Base-by-base conservation (phyloP, 768 basidiomycete genomes). In the Cytidiella melzeri region DNA sequence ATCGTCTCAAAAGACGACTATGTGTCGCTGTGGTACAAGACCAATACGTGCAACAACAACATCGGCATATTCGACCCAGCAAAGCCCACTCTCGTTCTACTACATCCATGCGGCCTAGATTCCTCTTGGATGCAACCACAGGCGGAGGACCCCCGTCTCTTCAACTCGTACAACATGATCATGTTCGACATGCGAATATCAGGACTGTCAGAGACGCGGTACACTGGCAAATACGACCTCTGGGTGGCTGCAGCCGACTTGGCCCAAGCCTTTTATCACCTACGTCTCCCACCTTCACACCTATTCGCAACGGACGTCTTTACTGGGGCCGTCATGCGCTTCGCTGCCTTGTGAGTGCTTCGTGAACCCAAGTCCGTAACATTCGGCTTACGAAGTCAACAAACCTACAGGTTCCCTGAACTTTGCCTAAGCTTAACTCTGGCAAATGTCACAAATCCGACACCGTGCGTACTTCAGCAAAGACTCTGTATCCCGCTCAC, bases 221-320 rank as follows among this genome's bases (percentile, higher is more conserved):
- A 74, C 3, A 79, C 67, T 43, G 76, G 74, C 6, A 67, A 70
- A 41, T 80, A 83, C 58, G 87, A 91, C 64, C 76, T 73, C 51
- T 91, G 85, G 79, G 85, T 88, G 5, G 79, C 86, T 37, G 84
- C 87, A 1, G 88, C 86, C 28, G 87, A 90, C 68, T 58, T 90
- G 30, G 87, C 84, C 3, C 71, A 76, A 13, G 80, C 77, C 45
- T 76, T 77, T 55, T 53, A 89, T 83, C 67, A 71, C 11, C 73
- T 91, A 10, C 72, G 72, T 51, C 68, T 90, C 12, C 80, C 87
- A 5, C 75, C 84, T 0, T 73, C 79, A 41, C 88, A 91, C 61
- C 70, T 91, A 27, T 73, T 89, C 43, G 84, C 84, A 9, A 68
- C 81, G n/a, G 85, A 87, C 54, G 61, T 80, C 26, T 74, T 80